These are phyloP conservation scores for Backusella australiensis DNA, from an alignment of 192 early-diverging fungal species.

Conservation along the genomic window DNA sequence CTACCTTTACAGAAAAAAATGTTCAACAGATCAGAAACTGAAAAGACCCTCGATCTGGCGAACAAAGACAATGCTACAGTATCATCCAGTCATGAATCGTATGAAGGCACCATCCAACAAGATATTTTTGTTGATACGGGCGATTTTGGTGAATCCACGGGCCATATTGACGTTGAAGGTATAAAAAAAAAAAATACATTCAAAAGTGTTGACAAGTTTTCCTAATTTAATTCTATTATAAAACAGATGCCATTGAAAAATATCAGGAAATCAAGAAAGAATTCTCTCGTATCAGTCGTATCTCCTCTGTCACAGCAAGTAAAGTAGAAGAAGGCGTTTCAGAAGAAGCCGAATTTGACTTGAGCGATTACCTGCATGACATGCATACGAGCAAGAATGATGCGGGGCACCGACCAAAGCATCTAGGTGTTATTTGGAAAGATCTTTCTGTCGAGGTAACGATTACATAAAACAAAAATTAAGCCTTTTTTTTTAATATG, in stretches of 20 bases:
- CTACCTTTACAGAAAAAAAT: background rate
- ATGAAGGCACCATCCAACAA: background rate
- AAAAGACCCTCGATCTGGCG: background rate
- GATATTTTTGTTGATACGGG: background rate
- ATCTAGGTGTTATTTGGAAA: constrained; percentile 32
- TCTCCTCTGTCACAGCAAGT: background rate
- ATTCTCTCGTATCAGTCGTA: constrained; percentile 25
- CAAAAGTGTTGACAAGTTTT: background rate
- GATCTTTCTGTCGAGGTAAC: constrained; percentile 28
- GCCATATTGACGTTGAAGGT: background rate
- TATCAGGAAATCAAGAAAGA: constrained; percentile 24
- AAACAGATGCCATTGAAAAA: constrained; percentile 26
- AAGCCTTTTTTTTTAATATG: background rate
- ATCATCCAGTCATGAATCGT: background rate
- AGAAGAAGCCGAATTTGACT: constrained; percentile 19
- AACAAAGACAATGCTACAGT: background rate
- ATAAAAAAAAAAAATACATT: background rate
- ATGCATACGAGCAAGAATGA: background rate
- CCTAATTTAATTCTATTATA: background rate
- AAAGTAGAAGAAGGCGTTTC: constrained; percentile 27
- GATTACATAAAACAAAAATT: background rate
- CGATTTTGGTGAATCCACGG: background rate
- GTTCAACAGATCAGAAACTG: background rate
- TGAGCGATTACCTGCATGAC: constrained; percentile 23
- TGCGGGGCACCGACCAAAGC: constrained; percentile 19